Evolutionary conservation across 148 eudicot species (phyloP).

Genomic region (Rhododendron kiyosumense): DNA sequence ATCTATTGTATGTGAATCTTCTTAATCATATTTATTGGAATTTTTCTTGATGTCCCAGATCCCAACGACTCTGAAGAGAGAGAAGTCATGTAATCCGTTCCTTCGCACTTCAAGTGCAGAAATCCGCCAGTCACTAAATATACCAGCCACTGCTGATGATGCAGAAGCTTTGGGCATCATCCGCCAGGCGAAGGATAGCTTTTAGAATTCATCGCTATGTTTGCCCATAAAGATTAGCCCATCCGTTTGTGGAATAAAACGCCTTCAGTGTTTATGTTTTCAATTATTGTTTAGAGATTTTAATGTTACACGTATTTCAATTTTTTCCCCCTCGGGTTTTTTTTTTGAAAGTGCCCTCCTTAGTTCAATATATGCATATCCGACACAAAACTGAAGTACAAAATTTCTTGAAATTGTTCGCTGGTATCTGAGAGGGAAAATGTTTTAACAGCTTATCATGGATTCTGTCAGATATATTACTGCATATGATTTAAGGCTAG

Average conservation of each 20-base stretch:
- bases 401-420: neutral
- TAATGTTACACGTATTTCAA: neutral
- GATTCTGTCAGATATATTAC: neutral
- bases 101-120: conserved; percentile 65
- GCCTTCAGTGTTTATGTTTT: neutral
- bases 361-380: neutral
- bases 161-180: conserved; percentile 63
- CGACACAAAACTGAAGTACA: neutral
- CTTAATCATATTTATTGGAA: neutral
- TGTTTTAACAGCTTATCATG: neutral
- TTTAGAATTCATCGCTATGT: conserved; percentile 24
- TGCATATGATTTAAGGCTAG: too few species aligned
- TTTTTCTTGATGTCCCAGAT: conserved; percentile 35
- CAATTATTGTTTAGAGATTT: neutral
- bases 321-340: neutral
- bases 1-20: neutral
- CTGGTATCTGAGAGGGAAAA: neutral
- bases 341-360: too few species aligned
- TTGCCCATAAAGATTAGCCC: neutral
- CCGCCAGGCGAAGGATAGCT: conserved; percentile 72
- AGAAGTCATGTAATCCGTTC: conserved; percentile 78
- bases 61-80: conserved; percentile 67
- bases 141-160: conserved; percentile 50
- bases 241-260: conserved; percentile 4
- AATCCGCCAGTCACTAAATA: conserved; percentile 53